Conservation (phyloP, 805 yeast species). For the Ogataea methylovora region DNA sequence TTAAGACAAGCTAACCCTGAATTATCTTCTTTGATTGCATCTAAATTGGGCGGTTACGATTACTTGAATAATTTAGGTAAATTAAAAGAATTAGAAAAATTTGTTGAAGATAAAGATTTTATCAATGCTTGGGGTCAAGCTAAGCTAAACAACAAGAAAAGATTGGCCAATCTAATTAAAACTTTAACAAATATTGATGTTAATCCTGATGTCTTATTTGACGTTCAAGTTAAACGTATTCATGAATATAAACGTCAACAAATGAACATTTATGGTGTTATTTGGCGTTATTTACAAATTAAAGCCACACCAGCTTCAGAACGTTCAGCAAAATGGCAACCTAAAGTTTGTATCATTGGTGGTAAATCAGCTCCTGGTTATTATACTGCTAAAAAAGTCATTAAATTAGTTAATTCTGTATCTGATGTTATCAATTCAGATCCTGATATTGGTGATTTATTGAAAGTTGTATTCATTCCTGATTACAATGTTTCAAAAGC, state of each 20-base stretch:
- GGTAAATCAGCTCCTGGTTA: constrained; percentile 99
- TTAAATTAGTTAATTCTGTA: constrained; percentile 77
- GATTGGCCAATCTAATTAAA: constrained; percentile 62
- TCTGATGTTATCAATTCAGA: constrained; percentile 77
- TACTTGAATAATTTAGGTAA: constrained; percentile 61
- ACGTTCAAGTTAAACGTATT: constrained; percentile 88
- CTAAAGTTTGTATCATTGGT: constrained; percentile 80
- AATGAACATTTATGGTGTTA: constrained; percentile 83
- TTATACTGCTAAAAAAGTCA: constrained; percentile 88
- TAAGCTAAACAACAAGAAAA: constrained; percentile 61
- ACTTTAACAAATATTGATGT: constrained; percentile 52
- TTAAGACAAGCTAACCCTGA: constrained; percentile 86
- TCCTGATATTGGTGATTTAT: constrained; percentile 60
- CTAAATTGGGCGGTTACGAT: constrained; percentile 61
- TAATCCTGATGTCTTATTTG: constrained; percentile 72
- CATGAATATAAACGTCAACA: constrained; percentile 97
- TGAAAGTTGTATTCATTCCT: constrained; percentile 83
- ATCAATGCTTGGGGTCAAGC: constrained; percentile 62
- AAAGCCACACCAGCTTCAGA: constrained; percentile 61
- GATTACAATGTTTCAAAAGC: constrained; percentile 95
- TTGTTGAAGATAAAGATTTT: constrained; percentile 62
- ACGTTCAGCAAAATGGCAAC: constrained; percentile 49
- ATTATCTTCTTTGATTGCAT: constrained; percentile 64
- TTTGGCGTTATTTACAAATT: constrained; percentile 71
- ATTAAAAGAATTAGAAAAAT: constrained; percentile 60